Percentiles rank a stretch among this genome's conserved stretches.
phyloP scores from a whole-genome alignment of 805 yeast species.

The Zygotorulaspora florentina region DNA sequence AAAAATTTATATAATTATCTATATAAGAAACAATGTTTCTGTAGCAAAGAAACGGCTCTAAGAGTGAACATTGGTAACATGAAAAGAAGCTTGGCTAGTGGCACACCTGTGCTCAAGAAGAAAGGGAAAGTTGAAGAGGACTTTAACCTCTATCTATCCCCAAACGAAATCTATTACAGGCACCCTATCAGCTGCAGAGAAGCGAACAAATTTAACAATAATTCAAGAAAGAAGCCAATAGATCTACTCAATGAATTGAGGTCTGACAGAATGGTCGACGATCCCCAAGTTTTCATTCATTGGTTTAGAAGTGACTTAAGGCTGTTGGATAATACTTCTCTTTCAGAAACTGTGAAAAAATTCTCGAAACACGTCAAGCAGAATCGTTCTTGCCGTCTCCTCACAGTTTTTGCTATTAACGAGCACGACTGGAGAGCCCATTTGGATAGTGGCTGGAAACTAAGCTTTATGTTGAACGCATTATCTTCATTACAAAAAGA shows the following conservation, averaged over 20 bases:
- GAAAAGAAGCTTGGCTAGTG: slow-evolving; percentile 5
- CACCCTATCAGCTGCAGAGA: slow-evolving; percentile 17
- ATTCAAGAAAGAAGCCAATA: slow-evolving; percentile 17
- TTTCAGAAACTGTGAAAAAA: slow-evolving; percentile 36
- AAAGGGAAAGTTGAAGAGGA: slow-evolving; percentile 10
- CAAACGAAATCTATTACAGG: slow-evolving; percentile 17
- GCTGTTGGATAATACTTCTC: slow-evolving; percentile 41
- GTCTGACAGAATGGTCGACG: slow-evolving; percentile 1
- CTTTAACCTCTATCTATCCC: slow-evolving; percentile 15
- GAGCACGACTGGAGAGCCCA: slow-evolving; percentile 42
- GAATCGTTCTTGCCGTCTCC: slow-evolving; percentile 30
- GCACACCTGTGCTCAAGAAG: slow-evolving; percentile 1
- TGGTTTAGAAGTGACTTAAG: slow-evolving; percentile 48
- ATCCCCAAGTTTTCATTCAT: slow-evolving; percentile 35
- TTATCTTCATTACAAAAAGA: slow-evolving; percentile 32
- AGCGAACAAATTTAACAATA: slow-evolving; percentile 22
- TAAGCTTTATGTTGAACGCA: slow-evolving; percentile 38
- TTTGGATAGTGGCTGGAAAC: slow-evolving; percentile 41
- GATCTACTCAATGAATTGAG: slow-evolving; percentile 10
- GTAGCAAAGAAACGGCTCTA: too few relatives aligned
- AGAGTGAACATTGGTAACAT: background rate
- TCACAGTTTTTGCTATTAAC: slow-evolving; percentile 42
- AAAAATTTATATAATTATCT: too few relatives aligned
- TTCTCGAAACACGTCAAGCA: slow-evolving; percentile 26
- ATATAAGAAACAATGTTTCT: too few relatives aligned